A percentile compares a stretch with the other conserved stretches of the same genome.
Evolutionary conservation across 495 filamentous ascomycete species (phyloP).

Genomic region (Aspergillus ellipticus): DNA sequence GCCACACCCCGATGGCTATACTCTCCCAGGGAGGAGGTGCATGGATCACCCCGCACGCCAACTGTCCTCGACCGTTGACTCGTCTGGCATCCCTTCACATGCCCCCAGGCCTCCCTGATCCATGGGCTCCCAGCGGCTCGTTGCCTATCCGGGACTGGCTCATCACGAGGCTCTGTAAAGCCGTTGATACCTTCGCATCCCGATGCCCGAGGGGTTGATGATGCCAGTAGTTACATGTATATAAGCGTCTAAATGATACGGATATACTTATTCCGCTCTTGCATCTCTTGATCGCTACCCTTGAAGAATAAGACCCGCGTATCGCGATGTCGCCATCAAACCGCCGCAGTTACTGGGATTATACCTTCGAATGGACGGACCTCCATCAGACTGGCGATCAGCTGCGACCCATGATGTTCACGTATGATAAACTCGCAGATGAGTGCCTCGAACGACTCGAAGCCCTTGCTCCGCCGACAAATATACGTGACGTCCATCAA

Average conservation of each 20-base stretch:
- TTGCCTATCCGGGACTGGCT: constrained; percentile 8
- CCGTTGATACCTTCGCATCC: not conserved
- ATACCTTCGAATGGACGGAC: constrained; percentile 66
- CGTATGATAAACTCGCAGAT: constrained; percentile 67
- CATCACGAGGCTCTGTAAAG: not conserved
- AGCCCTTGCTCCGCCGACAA: constrained; percentile 39
- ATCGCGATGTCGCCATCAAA: constrained; percentile 11
- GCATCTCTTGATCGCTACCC: not conserved
- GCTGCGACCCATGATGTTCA: constrained; percentile 54
- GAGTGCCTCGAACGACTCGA: constrained; percentile 60
- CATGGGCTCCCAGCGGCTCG: constrained; percentile 8
- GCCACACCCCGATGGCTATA: too few relatives aligned
- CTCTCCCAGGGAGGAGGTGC: too few relatives aligned
- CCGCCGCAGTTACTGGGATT: constrained; percentile 54
- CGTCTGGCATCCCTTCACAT: constrained; percentile 8
- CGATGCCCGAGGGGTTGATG: not conserved
- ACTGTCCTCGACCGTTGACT: not conserved
- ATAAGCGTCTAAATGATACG: not conserved
- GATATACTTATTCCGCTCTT: not conserved
- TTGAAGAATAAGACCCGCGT: not conserved
- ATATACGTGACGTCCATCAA: constrained; percentile 11
- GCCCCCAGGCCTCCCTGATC: constrained; percentile 6
- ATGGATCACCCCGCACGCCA: not conserved
- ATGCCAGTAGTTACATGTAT: not conserved
- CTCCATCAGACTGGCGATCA: constrained; percentile 61